These are phyloP conservation scores for Adansonia digitata DNA, from an alignment of 345 rosid species.

Conservation along the genomic window DNA sequence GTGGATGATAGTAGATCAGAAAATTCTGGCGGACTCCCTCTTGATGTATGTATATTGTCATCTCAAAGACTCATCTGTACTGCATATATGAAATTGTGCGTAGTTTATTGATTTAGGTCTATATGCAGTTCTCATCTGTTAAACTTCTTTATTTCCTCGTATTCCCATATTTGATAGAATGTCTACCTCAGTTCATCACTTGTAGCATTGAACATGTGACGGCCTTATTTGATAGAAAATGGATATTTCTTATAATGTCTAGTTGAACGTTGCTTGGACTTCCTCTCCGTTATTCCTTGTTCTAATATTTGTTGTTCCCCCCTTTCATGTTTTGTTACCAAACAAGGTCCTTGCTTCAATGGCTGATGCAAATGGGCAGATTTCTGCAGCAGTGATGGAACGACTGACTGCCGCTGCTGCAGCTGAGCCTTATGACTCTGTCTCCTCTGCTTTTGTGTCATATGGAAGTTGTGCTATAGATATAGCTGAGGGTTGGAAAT, in stretches of 20 bases:
- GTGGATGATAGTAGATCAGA: slow-evolving; percentile 51
- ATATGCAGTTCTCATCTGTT: neutral
- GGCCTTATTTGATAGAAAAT: neutral
- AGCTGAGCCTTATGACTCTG: slow-evolving; percentile 95
- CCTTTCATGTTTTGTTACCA: slow-evolving; percentile 7
- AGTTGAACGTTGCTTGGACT: neutral
- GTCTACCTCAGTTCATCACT: neutral
- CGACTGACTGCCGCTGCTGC: slow-evolving; percentile 93
- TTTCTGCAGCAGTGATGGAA: slow-evolving; percentile 85
- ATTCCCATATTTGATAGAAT: neutral
- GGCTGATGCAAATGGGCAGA: slow-evolving; percentile 96
- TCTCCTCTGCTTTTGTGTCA: slow-evolving; percentile 95
- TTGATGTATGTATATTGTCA: slow-evolving; percentile 66
- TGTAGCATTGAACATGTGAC: neutral
- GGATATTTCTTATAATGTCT: neutral
- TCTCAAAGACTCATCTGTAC: slow-evolving; percentile 3
- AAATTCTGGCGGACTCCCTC: slow-evolving; percentile 62
- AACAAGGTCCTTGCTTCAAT: slow-evolving; percentile 84
- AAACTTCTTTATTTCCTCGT: neutral
- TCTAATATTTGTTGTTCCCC: neutral
- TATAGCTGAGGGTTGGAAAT: slow-evolving; percentile 96
- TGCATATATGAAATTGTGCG: neutral
- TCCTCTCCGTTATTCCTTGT: neutral
- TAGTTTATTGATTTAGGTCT: neutral
- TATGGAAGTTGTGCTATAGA: slow-evolving; percentile 93